Evolutionary conservation across 257 asterid species (phyloP).

Genomic region (Nicotiana attenuata): DNA sequence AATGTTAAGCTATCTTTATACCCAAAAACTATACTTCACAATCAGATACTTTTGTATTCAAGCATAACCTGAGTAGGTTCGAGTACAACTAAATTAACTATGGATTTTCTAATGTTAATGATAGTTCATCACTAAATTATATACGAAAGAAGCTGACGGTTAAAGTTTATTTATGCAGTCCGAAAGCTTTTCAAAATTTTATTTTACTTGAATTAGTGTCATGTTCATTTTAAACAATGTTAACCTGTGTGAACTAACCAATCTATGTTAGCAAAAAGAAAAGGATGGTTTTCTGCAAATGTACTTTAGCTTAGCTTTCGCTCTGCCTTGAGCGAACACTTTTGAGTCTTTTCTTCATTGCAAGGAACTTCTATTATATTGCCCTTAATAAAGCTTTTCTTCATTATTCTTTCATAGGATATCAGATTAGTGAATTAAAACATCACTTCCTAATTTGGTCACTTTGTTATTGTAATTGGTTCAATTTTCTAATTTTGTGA

Average conservation of each 20-base stretch:
- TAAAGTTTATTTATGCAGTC: neutral
- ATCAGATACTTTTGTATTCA: neutral
- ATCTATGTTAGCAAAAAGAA: neutral
- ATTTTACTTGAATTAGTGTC: neutral
- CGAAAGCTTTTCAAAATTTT: neutral
- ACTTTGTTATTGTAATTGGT: neutral
- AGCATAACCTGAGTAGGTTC: neutral
- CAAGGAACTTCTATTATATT: neutral
- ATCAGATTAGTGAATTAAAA: neutral
- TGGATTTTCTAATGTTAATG: neutral
- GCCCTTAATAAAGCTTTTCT: neutral
- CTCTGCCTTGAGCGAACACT: neutral
- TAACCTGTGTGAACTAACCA: neutral
- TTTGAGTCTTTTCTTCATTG: neutral
- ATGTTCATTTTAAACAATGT: neutral
- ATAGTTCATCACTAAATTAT: neutral
- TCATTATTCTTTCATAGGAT: conserved; percentile 5
- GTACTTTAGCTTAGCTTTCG: neutral
- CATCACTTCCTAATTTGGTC: neutral
- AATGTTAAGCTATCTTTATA: neutral
- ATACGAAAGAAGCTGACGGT: neutral
- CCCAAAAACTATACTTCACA: neutral
- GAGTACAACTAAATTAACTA: neutral
- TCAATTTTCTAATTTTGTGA: neutral
- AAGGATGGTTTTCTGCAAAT: neutral